phyloP scores from a whole-genome alignment of 1,284 basidiomycete species.

The Apiotrichum sp. region DNA sequence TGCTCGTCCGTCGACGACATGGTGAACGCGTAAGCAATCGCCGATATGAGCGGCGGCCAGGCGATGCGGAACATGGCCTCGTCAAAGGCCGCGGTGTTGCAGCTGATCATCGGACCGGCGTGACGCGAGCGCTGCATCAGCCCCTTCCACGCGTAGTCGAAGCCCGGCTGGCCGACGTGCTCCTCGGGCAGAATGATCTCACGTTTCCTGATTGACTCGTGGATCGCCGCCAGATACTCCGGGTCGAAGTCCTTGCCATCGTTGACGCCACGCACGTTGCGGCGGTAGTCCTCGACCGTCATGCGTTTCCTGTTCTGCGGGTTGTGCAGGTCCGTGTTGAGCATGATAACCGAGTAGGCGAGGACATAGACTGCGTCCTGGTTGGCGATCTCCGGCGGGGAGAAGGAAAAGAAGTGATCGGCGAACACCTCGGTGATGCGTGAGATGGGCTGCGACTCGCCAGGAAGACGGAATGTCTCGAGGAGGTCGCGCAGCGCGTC shows the following conservation, averaged over 20 bases:
- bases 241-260: constrained; percentile 74
- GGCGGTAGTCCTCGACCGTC: constrained; percentile 89
- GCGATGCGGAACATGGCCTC: constrained; percentile 83
- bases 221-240: constrained; percentile 80
- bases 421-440: constrained; percentile 96
- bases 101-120: constrained; percentile 69
- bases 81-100: constrained; percentile 76
- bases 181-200: constrained; percentile 99
- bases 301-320: constrained; percentile 94
- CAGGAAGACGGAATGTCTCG: constrained; percentile 90
- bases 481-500: constrained; percentile 93
- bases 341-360: constrained; percentile 94
- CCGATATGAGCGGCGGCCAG: constrained; percentile 87
- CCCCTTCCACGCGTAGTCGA: constrained; percentile 99
- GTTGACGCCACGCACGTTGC: constrained; percentile 91
- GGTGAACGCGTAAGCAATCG: constrained; percentile 88
- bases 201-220: constrained; percentile 85
- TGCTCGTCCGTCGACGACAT: constrained; percentile 88
- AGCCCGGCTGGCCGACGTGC: constrained; percentile 91
- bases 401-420: constrained; percentile 76
- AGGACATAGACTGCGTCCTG: constrained; percentile 94
- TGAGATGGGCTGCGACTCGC: constrained; percentile 89
- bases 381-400: constrained; percentile 77
- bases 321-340: constrained; percentile 96
- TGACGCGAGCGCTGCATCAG: constrained; percentile 73